These are phyloP conservation scores for Phytophthora pinifolia DNA, from an alignment of 352 stramenopile species.

Conservation along the genomic window DNA sequence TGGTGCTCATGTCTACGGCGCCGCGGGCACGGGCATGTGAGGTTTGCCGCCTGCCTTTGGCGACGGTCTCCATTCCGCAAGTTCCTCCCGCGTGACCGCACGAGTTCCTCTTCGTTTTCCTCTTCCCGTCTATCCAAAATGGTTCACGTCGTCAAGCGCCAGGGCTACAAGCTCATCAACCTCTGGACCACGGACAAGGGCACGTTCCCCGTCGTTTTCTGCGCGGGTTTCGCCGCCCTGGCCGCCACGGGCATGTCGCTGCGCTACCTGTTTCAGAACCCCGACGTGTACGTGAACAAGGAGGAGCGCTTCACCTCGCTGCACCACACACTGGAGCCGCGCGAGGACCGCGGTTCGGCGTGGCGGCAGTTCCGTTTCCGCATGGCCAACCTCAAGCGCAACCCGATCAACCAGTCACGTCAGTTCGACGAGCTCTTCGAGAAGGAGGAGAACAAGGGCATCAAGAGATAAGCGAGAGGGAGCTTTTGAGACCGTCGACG, in stretches of 20 bases:
- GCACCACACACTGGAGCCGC: conserved; percentile 42
- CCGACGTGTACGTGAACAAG: conserved; percentile 73
- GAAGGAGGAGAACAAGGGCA: conserved; percentile 53
- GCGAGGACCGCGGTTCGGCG: conserved; percentile 36
- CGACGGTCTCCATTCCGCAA: conserved; percentile 8
- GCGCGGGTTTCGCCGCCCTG: conserved; percentile 34
- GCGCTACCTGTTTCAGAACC: conserved; percentile 54
- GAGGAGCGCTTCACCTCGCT: conserved; percentile 42
- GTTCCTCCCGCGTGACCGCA: conserved; percentile 12
- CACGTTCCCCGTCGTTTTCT: conserved; percentile 65
- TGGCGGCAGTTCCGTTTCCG: conserved; percentile 71
- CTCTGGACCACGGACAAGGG: conserved; percentile 63
- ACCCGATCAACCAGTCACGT: conserved; percentile 76
- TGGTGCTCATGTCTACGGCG: conserved; percentile 15
- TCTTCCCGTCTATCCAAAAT: conserved; percentile 4
- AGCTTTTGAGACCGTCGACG: not conserved
- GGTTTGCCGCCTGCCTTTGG: too few relatives aligned
- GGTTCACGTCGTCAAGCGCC: conserved; percentile 28
- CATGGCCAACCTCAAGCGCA: conserved; percentile 63
- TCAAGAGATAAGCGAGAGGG: conserved; percentile 46
- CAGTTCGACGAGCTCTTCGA: conserved; percentile 60
- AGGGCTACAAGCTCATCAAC: conserved; percentile 38
- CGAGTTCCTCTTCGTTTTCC: not conserved
- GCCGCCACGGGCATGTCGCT: conserved; percentile 36
- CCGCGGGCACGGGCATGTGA: too few relatives aligned